A percentile compares a stretch with the other conserved stretches of the same genome.
These are phyloP conservation scores for Ormosia emarginata DNA, from an alignment of 306 rosid species.

Conservation along the genomic window DNA sequence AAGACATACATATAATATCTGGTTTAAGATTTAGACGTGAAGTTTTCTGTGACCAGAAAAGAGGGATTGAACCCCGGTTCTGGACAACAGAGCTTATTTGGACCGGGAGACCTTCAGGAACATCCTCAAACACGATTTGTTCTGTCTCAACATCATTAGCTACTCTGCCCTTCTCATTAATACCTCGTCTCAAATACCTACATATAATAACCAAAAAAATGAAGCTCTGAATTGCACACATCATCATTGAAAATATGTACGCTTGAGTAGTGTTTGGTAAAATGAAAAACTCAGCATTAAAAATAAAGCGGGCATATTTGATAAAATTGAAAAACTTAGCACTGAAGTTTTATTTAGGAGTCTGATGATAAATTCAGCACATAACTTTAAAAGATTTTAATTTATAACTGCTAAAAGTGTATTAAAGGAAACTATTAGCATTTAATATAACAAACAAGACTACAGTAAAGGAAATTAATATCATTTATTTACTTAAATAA, in stretches of 20 bases:
- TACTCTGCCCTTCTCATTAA: constrained; percentile 92
- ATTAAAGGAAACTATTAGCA: not conserved
- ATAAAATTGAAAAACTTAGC: not conserved
- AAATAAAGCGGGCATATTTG: not conserved
- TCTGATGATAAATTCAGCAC: not conserved
- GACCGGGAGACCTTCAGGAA: constrained; percentile 54
- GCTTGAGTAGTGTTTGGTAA: not conserved
- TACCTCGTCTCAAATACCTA: constrained; percentile 92
- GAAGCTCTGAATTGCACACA: not conserved
- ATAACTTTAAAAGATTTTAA: not conserved
- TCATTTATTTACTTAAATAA: not conserved
- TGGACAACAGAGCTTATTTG: constrained; percentile 88
- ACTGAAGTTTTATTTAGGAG: not conserved
- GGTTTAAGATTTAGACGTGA: constrained; percentile 87
- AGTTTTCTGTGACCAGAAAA: constrained; percentile 97
- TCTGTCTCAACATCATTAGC: constrained; percentile 99
- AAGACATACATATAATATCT: constrained; percentile 70
- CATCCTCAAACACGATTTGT: constrained; percentile 74
- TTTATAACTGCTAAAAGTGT: too few relatives aligned
- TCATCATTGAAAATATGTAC: not conserved
- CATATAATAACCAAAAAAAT: constrained; percentile 6
- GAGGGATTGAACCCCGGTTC: constrained; percentile 97
- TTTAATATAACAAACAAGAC: not conserved
- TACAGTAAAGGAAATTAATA: not conserved
- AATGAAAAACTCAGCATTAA: not conserved